Base-by-base conservation (phyloP, 2,329 filamentous ascomycete genomes). In the Boeremia lycopersici region DNA sequence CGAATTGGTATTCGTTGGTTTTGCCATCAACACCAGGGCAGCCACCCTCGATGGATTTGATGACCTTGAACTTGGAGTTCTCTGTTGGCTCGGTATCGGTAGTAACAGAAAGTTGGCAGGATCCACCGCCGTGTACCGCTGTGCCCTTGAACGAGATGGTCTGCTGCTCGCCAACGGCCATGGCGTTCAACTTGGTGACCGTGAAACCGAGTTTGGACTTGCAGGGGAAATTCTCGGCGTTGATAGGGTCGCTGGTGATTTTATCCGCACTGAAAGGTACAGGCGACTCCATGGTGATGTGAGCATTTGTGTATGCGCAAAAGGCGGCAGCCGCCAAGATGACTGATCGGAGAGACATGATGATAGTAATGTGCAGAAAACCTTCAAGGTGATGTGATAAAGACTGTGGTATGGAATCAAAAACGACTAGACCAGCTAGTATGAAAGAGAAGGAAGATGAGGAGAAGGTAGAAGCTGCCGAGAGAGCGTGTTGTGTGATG, bases 61-160 rank as follows among this genome's bases (percentile, higher is more conserved):
- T 93, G 57, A 97, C 93, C 75, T 92, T 92, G 86, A 89, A 98
- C 3, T 81, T 80, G 0, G 86, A 89, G 62, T 84, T 64, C 5
- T 64, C 58, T 5, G 69, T 77, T 2, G 74, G 76, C 61, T 83
- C 84, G 15, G 82, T 89, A 29, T 84, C 77, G 10, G 81, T 79
- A 57, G 92, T 93, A 64, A 98, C 79, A 12, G 86, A 87, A 41
- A 98, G 74, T 69, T 99, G 95, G 78, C 93, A 98, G 1, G 89
- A 93, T 0, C 95, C 95, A 41, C 95, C 95, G 5, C 92, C 92
- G 65, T 99, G 95, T 0, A 88, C 85, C 2, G 93, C 92, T 31
- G 79, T 82, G 4, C 93, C 93, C 6, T 71, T 77, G 74, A 96
- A 90, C 0, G 76, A 74, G 1, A 97, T 80, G 0, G 78, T 72